Conservation (phyloP, 1,139 yeast species). For the Pichia sp. region DNA sequence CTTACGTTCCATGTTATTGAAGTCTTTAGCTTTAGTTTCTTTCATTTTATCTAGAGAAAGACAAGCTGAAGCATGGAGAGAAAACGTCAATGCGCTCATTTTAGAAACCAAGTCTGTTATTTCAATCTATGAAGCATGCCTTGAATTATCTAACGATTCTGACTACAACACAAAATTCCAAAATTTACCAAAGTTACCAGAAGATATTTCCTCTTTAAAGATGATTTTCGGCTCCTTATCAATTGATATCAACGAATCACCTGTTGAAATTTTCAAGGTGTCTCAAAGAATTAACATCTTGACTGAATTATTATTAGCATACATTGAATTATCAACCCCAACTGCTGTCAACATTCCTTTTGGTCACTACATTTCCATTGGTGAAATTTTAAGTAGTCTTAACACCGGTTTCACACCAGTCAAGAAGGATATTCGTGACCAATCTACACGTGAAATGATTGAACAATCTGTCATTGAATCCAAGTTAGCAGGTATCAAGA, state of each 20-base stretch:
- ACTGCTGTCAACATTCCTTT: conserved; percentile 48
- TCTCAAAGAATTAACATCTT: conserved; percentile 50
- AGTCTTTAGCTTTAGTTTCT: conserved; percentile 60
- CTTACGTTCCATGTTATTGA: conserved; percentile 44
- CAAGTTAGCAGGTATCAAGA: conserved; percentile 43
- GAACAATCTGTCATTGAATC: conserved; percentile 41
- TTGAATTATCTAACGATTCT: conserved; percentile 55
- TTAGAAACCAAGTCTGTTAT: conserved; percentile 53
- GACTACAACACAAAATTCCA: conserved; percentile 35
- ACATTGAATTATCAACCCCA: conserved; percentile 47
- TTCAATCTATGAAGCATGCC: conserved; percentile 52
- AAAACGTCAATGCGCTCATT: conserved; percentile 36
- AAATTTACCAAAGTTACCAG: conserved; percentile 25
- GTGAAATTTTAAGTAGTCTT: conserved; percentile 52
- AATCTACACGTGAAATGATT: conserved; percentile 41
- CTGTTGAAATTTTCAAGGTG: conserved; percentile 48
- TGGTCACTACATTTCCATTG: conserved; percentile 48
- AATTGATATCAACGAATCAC: conserved; percentile 54
- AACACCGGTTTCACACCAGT: conserved; percentile 54
- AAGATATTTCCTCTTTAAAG: conserved; percentile 15
- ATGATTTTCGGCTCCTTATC: conserved; percentile 45
- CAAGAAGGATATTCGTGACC: conserved; percentile 56
- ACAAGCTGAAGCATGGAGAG: conserved; percentile 38
- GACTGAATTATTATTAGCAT: conserved; percentile 41
- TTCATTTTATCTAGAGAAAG: conserved; percentile 49